Percentiles rank a stretch among this genome's conserved stretches.
Conservation (phyloP, 225 moss, liverwort and hornwort species). For the Physcomitrium patens region DNA sequence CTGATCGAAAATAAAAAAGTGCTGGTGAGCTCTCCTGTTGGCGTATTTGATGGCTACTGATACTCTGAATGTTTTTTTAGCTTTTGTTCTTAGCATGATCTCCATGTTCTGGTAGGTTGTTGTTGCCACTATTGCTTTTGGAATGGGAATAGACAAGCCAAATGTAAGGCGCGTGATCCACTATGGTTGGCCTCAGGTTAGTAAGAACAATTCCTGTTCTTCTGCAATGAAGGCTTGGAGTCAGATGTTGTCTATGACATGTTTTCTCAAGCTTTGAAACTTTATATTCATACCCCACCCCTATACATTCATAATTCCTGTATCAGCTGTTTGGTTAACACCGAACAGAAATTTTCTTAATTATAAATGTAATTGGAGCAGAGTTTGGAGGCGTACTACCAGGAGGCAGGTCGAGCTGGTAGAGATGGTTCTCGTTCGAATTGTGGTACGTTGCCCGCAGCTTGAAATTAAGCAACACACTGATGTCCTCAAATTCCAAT, state of each 20-base stretch:
- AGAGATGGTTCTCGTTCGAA: constrained; percentile 40
- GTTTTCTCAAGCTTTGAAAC: constrained; percentile 26
- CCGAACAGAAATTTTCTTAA: background rate
- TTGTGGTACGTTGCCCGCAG: constrained; percentile 31
- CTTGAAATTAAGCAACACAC: background rate
- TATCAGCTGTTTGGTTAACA: background rate
- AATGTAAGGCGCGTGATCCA: constrained; percentile 73
- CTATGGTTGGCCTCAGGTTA: constrained; percentile 75
- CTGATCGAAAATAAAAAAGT: background rate
- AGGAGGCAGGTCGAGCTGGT: constrained; percentile 45
- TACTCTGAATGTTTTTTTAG: background rate
- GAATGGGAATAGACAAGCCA: constrained; percentile 79
- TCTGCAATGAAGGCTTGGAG: constrained; percentile 12
- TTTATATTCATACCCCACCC: background rate
- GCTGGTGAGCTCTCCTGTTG: background rate
- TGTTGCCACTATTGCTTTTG: constrained; percentile 75
- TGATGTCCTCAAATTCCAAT: background rate
- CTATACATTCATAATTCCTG: constrained; percentile 15
- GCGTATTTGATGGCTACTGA: constrained; percentile 4
- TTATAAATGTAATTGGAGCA: background rate
- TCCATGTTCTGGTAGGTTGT: constrained; percentile 46
- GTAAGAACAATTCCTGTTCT: constrained; percentile 26
- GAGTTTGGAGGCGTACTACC: constrained; percentile 50
- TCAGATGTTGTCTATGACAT: background rate
- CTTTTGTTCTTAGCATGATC: background rate